These are phyloP conservation scores for Rhodotorula sp. DNA, from an alignment of 1,284 basidiomycete genomes.

Conservation along the genomic window DNA sequence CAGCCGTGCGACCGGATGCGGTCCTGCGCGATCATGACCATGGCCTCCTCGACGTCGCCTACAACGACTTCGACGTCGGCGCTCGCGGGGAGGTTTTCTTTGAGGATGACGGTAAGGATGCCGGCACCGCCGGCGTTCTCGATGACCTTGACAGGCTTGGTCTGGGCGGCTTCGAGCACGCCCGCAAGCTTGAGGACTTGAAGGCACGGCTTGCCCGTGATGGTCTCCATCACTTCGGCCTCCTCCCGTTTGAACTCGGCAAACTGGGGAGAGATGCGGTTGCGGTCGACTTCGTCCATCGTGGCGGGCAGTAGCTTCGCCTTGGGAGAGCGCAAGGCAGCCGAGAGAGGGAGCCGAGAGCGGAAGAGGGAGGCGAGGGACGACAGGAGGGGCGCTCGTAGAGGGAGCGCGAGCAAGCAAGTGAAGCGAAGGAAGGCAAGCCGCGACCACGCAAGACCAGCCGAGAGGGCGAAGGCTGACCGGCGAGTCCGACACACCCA, in stretches of 20 bases:
- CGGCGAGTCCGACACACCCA: no score
- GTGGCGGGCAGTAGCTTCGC: background rate
- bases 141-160: background rate
- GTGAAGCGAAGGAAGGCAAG: no score
- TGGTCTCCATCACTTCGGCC: no score
- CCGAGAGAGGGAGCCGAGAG: no score
- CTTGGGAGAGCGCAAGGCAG: no score
- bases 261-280: background rate
- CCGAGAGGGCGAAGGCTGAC: no score
- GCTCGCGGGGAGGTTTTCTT: background rate
- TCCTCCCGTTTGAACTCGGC: background rate
- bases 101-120: background rate
- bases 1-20: constrained; percentile 1
- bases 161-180: background rate
- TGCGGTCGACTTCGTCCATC: background rate
- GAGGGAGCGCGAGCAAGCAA: no score
- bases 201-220: constrained; percentile 1
- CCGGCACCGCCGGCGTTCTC: constrained; percentile 10
- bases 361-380: no score
- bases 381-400: no score
- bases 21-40: constrained; percentile 5
- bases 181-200: constrained; percentile 1
- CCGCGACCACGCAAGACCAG: no score
- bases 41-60: constrained; percentile 12
- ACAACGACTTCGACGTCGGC: background rate